Evolutionary conservation across 1,284 basidiomycete genomes (phyloP), one percentile per base, ranked within the genome.

Genomic region (Vanrija pseudolonga): DNA sequence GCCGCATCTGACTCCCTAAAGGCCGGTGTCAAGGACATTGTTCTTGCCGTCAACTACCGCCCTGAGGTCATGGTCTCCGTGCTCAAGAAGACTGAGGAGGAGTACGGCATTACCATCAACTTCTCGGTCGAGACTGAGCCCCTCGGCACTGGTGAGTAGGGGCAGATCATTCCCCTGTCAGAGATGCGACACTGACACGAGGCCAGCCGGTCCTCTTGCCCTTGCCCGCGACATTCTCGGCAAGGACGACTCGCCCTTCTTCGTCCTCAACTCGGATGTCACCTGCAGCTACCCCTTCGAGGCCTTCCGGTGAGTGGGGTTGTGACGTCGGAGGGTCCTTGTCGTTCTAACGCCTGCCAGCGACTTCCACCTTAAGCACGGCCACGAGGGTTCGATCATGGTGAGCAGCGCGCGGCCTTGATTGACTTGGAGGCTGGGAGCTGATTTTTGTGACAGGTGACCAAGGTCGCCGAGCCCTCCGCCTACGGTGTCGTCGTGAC

Each of bases 261-360:
- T 81, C 54, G 80, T 81, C 48, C 75, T 81, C 67, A 81, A 81
- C 76, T 80, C 80, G 39, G 80, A 81, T 60, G 79, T 80, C 48
- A 81, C 78, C 60, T 81, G 80, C 71, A 72, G 75, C 36, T 81
- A 80, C 69, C 80, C 80, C 51, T 80, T 81, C 65, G 78, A 80
- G 64, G 74, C 73, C 19, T 77, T 80, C 68, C 69, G 75, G 74
- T 76, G 50, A 58, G 74, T 59, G 15, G 9, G 38, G 19, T 18
- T 4, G 3, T 36, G 28, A 2, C 28, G 32, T 23, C 8, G 19
- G n/a, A 17, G 32, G 12, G 17, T 41, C 4, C 17, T 19, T 1
- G 26, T 11, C 18, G 4, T 19, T 19, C 47, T 40, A 20, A 43
- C 39, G 28, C 18, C 26, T 45, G n/a, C 36, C 44, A 77, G 78